These are phyloP conservation scores for Colletotrichum musae DNA, from an alignment of 2,329 filamentous ascomycete species.

Conservation along the genomic window DNA sequence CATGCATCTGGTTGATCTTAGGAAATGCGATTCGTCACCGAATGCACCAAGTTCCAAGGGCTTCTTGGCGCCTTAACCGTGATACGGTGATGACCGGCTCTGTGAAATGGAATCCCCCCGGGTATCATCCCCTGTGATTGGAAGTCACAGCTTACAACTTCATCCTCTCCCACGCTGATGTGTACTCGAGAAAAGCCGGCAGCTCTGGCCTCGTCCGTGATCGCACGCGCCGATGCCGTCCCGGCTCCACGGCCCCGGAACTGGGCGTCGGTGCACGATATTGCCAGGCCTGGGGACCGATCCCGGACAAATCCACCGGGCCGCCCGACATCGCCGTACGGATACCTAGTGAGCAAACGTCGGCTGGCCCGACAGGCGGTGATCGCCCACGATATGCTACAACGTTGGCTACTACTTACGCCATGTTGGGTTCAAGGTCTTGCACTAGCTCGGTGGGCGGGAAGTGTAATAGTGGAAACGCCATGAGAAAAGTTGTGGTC, in stretches of 20 bases:
- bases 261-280: constrained; percentile 55
- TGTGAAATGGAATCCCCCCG: too few relatives aligned
- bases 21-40: constrained; percentile 23
- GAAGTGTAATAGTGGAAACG: not conserved
- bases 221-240: constrained; percentile 49
- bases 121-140: too few relatives aligned
- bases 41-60: not conserved
- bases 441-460: not conserved
- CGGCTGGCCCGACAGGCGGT: constrained; percentile 12
- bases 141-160: too few relatives aligned
- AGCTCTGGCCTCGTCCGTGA: constrained; percentile 54
- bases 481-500: constrained; percentile 1
- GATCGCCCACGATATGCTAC: constrained; percentile 2
- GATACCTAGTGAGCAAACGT: not conserved
- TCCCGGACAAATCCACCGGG: constrained; percentile 6
- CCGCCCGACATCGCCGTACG: constrained; percentile 9
- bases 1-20: constrained; percentile 12
- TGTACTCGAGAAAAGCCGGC: constrained; percentile 56
- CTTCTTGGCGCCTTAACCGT: constrained; percentile 6
- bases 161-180: constrained; percentile 43
- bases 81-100: too few relatives aligned
- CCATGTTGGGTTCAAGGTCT: too few relatives aligned
- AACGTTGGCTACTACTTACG: too few relatives aligned
- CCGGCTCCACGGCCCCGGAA: constrained; percentile 54
- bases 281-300: constrained; percentile 52